Base-by-base conservation (phyloP, 78 protist species). In the Isochrysis galbana region DNA sequence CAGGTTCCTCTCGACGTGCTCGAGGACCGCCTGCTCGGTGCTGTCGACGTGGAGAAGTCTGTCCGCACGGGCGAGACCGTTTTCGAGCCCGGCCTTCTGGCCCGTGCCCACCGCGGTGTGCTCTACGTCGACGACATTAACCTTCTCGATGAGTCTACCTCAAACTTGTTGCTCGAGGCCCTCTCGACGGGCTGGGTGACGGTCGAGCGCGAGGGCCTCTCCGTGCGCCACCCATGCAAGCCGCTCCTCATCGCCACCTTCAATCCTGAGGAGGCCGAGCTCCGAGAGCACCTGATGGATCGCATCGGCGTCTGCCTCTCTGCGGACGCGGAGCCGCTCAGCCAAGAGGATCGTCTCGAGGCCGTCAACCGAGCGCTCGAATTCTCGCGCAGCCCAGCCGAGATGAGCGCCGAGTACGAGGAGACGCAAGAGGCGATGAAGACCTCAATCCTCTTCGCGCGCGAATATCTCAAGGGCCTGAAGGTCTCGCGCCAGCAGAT, bases 51-150 rank as follows among this genome's bases (percentile, higher is more conserved):
- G 25, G 93, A 90, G 93, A n/a, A 90, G 93, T 77, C 89, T 1
- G 47, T 90, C 36, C 70, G 39, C 19, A 80, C 88, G 26, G 93
- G 93, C 38, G 41, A 92, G 92, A 61, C 94, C 34, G 91, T 92
- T 42, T 92, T 92, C 91, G 89, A 87, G 77, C 94, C 94, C 17
- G 94, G 93, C 5, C 89, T 77, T 23, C 91, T 55, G 83, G 83
- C 83, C 21, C 36, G n/a, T 5, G 80, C 69, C 39, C 91, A 47
- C 91, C 91, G 69, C 45, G 91, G 86, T 14, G 94, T 92, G 74
- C 87, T 92, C 46, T 92, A 92, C 91, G 83, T 92, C 34, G 94
- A 92, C 84, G 94, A 92, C 91, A 86, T 92, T 84, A 92, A 92
- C 67, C 72, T 92, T 36, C 94, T 92, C 54, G 94, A 92, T 91